Evolutionary conservation across 1,284 basidiomycete species (phyloP).

Genomic region (Tilletia caries): DNA sequence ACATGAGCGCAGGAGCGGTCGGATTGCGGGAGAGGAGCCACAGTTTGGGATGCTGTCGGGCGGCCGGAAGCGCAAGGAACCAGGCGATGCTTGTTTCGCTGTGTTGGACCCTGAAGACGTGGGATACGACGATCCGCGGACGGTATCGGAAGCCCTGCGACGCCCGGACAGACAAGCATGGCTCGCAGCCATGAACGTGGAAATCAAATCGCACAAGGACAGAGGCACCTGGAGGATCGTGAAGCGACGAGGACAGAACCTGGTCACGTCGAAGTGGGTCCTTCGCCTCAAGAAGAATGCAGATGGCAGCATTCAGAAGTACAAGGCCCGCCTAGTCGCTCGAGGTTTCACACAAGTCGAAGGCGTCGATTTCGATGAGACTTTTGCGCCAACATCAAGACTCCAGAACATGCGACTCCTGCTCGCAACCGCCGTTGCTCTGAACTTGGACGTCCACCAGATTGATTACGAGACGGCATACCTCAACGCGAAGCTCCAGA

Average conservation of each 20-base stretch:
- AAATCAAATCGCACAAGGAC: neutral
- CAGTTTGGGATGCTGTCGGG: neutral
- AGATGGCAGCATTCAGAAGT: slow-evolving; percentile 13
- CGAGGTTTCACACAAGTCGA: slow-evolving; percentile 17
- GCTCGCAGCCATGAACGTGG: neutral
- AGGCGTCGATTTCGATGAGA: slow-evolving; percentile 19
- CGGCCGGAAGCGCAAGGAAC: neutral
- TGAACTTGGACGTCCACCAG: neutral
- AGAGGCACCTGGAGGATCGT: neutral
- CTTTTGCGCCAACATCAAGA: slow-evolving; percentile 14
- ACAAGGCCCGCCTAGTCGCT: slow-evolving; percentile 18
- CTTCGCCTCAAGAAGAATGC: slow-evolving; percentile 11
- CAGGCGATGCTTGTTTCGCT: neutral
- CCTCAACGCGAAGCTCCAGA: slow-evolving; percentile 7
- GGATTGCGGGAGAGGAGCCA: neutral
- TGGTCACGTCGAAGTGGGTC: slow-evolving; percentile 18
- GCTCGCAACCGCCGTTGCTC: neutral
- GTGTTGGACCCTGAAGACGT: slow-evolving; percentile 4
- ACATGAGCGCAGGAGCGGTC: neutral
- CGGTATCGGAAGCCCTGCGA: neutral
- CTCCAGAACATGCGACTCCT: slow-evolving; percentile 1
- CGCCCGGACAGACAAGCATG: neutral
- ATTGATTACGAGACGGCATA: slow-evolving; percentile 11
- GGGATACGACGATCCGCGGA: neutral
- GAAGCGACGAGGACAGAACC: neutral